phyloP scores from a whole-genome alignment of 2,329 filamentous ascomycete genomes.

The Mollisia scopiformis region DNA sequence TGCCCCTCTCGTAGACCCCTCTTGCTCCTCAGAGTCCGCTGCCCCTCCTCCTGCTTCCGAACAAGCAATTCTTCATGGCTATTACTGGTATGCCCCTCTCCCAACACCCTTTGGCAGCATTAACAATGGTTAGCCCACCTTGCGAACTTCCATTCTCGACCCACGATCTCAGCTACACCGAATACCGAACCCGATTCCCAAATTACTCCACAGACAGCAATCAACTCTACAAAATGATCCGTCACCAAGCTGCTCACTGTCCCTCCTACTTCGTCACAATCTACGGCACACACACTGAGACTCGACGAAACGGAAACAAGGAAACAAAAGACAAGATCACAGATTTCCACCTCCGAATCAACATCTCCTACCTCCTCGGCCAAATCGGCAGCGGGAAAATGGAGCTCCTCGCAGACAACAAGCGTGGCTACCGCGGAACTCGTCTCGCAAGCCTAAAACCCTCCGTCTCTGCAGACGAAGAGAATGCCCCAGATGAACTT shows the following conservation, averaged over 20 bases:
- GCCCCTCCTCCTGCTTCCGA: neutral
- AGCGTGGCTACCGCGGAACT: conserved; percentile 68
- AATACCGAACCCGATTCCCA: conserved; percentile 33
- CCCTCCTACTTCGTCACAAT: conserved; percentile 34
- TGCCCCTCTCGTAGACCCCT: neutral
- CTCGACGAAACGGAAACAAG: conserved; percentile 39
- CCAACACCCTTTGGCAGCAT: neutral
- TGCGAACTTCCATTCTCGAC: conserved; percentile 30
- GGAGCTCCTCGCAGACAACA: conserved; percentile 57
- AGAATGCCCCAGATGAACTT: conserved; percentile 19
- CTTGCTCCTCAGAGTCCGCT: neutral
- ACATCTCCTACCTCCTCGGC: conserved; percentile 61
- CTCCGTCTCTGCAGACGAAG: conserved; percentile 34
- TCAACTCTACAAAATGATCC: conserved; percentile 31
- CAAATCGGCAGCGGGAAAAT: conserved; percentile 47
- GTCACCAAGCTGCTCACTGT: conserved; percentile 31
- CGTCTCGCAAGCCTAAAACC: conserved; percentile 56
- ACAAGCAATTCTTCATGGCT: neutral
- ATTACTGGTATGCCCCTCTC: neutral
- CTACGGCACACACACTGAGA: conserved; percentile 37
- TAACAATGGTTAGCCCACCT: conserved; percentile 14
- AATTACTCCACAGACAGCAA: conserved; percentile 29
- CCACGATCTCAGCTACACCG: conserved; percentile 25
- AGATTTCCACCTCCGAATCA: conserved; percentile 63
- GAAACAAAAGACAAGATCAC: conserved; percentile 51